Conservation (phyloP, 805 yeast species). For the Cyberlindnera mrakii region DNA sequence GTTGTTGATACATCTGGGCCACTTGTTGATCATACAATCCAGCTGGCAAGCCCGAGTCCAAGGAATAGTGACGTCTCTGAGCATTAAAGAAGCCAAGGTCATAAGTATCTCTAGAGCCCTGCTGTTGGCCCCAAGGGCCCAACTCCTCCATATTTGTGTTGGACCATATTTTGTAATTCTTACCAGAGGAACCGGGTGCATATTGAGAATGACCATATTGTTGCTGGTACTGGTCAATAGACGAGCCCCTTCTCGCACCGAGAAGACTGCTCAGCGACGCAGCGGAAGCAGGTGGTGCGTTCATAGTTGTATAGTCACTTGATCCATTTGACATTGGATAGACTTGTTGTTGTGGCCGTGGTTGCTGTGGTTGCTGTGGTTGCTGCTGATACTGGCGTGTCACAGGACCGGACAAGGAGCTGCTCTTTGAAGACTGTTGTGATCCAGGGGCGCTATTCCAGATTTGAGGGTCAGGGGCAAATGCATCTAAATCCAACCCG, state of each 20-base stretch:
- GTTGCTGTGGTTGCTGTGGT: no score
- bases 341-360: no score
- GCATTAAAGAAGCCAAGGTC: not conserved
- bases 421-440: not conserved
- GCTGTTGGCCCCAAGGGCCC: not conserved
- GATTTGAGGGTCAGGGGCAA: slow-evolving; percentile 3
- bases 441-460: slow-evolving; percentile 2
- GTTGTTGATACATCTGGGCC: slow-evolving; percentile 3
- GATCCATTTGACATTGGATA: no score
- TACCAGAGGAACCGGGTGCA: not conserved
- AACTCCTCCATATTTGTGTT: not conserved
- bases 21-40: not conserved
- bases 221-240: slow-evolving; percentile 7
- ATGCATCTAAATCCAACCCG: slow-evolving; percentile 1
- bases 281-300: not conserved
- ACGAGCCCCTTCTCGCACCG: slow-evolving; percentile 16
- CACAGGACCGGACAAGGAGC: not conserved
- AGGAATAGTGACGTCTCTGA: slow-evolving; percentile 1
- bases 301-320: no score
- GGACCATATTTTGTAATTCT: slow-evolving; percentile 1
- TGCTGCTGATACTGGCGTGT: no score
- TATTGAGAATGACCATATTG: not conserved
- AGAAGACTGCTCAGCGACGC: not conserved
- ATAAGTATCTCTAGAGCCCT: not conserved
- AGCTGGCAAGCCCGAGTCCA: slow-evolving; percentile 1